These are phyloP conservation scores for Pyronema omphalodes DNA, from an alignment of 495 filamentous ascomycete species.

Conservation along the genomic window DNA sequence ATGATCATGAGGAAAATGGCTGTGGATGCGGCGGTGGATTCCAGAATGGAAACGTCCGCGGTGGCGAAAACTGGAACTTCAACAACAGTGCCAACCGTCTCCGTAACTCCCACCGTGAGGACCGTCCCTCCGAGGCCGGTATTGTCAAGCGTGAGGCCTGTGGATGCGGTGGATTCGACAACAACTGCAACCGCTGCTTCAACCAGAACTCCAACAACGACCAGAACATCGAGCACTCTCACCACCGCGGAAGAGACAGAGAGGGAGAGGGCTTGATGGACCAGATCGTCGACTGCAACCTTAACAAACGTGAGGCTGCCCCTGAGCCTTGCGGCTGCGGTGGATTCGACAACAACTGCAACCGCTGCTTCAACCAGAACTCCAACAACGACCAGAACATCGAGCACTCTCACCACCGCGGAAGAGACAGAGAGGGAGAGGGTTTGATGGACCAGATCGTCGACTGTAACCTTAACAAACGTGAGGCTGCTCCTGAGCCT, in stretches of 20 bases:
- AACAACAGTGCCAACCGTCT: background rate
- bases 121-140: background rate
- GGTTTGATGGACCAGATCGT: background rate
- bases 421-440: no score
- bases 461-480: background rate
- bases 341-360: background rate
- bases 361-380: background rate
- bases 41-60: background rate
- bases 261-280: no score
- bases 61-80: background rate
- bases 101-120: background rate
- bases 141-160: background rate
- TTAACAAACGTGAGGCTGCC: background rate
- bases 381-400: background rate
- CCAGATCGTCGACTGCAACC: background rate
- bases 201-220: conserved; percentile 1
- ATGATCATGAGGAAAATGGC: background rate
- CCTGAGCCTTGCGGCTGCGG: background rate
- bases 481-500: background rate
- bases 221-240: background rate
- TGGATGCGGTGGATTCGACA: background rate
- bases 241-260: background rate
- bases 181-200: background rate
- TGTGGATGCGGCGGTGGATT: background rate
- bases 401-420: background rate